phyloP scores from a whole-genome alignment of 1,139 yeast genomes.

The Blastobotrys ciferrii region DNA sequence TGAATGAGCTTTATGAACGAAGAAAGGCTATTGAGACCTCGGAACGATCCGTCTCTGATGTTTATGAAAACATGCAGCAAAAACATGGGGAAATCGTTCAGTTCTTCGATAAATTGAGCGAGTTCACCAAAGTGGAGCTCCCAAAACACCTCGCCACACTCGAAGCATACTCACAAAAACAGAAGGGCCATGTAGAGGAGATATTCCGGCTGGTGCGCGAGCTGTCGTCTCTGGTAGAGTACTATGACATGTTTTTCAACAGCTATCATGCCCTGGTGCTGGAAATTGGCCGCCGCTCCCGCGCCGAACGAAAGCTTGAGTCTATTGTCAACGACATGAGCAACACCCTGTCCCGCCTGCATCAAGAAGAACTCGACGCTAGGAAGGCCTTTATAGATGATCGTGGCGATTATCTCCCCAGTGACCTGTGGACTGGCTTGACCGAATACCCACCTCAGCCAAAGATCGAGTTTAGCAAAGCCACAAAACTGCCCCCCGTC shows the following conservation, averaged over 20 bases:
- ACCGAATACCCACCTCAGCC: slow-evolving; percentile 34
- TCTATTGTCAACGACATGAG: slow-evolving; percentile 43
- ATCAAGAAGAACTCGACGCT: slow-evolving; percentile 41
- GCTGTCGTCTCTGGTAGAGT: slow-evolving; percentile 41
- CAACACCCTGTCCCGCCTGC: slow-evolving; percentile 38
- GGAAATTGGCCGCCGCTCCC: slow-evolving; percentile 51
- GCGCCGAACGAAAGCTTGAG: slow-evolving; percentile 42
- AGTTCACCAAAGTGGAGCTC: slow-evolving; percentile 27
- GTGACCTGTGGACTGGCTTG: slow-evolving; percentile 49
- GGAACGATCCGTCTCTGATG: slow-evolving; percentile 26
- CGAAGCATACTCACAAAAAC: slow-evolving; percentile 18
- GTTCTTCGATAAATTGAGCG: slow-evolving; percentile 27
- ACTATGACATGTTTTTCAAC: slow-evolving; percentile 47
- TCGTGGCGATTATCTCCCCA: slow-evolving; percentile 55
- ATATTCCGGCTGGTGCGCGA: slow-evolving; percentile 32
- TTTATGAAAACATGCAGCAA: slow-evolving; percentile 23
- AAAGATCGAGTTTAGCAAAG: slow-evolving; percentile 23
- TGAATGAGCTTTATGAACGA: slow-evolving; percentile 34
- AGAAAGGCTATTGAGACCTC: slow-evolving; percentile 28
- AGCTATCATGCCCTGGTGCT: slow-evolving; percentile 50
- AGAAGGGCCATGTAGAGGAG: slow-evolving; percentile 26
- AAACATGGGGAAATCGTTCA: slow-evolving; percentile 22
- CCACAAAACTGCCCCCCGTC: slow-evolving; percentile 23
- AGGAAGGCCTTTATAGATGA: slow-evolving; percentile 44
- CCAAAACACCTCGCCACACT: slow-evolving; percentile 22